Evolutionary conservation across 2,329 filamentous ascomycete genomes (phyloP), one percentile per base, ranked within the genome.

Genomic region (Fusarium algeriense): DNA sequence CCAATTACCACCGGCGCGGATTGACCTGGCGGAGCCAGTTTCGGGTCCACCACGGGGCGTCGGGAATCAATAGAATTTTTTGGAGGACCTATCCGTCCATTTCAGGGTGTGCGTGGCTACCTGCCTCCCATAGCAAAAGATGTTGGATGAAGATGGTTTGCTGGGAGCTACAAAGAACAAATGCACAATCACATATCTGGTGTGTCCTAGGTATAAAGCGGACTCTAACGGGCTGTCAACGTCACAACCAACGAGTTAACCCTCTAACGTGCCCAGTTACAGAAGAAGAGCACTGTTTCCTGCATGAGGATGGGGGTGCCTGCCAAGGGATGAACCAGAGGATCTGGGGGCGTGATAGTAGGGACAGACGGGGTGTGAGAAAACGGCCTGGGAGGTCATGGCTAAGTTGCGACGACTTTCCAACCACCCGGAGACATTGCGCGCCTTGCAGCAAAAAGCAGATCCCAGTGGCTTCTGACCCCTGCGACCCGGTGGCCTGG

Each of bases 401-500:
- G 46, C 50, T 44, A 46, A 50, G 46, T 34, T 45, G 53, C 56
- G 64, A 66, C 59, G 60, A 61, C 40, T 71, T 69, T 69, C 69
- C 69, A 71, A 49, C 70, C 65, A 67, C 69, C 54, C 55, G 70
- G 66, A 67, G 69, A 60, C 60, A 72, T 56, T 62, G 28, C 60
- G 44, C 60, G 57, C 69, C 65, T 63, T 70, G 69, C 60, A 69
- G 60, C 55, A 69, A 58, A 50, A 57, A 56, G 65, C 35, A 68
- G 64, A 68, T 57, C 65, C 64, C 68, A 71, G 69, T 64, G 69
- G 69, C 68, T 71, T 37, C 55, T 44, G 23, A 71, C 57, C 69
- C 69, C 64, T 71, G 69, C 57, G 69, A 64, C 69, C 69, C 69
- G 69, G 69, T 61, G 64, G 68, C 64, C 69, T 71, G 69, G 69